phyloP scores from a whole-genome alignment of 768 basidiomycete genomes.

The Tulasnella sp. region DNA sequence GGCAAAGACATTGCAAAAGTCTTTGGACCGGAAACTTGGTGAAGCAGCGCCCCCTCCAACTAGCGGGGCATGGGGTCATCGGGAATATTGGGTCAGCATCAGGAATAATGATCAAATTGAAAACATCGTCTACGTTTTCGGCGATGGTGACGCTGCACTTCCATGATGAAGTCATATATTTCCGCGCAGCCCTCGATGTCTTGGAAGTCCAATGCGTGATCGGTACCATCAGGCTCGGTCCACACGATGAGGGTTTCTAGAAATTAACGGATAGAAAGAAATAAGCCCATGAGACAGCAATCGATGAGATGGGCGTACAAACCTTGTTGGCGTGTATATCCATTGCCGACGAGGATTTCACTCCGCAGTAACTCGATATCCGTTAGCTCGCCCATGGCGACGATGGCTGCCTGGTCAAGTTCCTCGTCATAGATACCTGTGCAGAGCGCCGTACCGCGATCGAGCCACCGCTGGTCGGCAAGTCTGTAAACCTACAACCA shows the following conservation, averaged over 20 bases:
- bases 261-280: background rate
- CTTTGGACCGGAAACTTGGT: no score
- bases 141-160: constrained; percentile 70
- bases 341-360: constrained; percentile 68
- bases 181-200: constrained; percentile 90
- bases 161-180: constrained; percentile 93
- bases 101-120: background rate
- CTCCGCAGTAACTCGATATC: constrained; percentile 63
- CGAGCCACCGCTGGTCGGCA: constrained; percentile 79
- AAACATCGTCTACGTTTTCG: constrained; percentile 4
- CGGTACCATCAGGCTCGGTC: constrained; percentile 90
- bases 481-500: constrained; percentile 77
- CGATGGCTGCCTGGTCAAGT: constrained; percentile 61
- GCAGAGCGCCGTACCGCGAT: constrained; percentile 94
- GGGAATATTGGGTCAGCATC: no score
- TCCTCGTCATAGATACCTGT: constrained; percentile 76
- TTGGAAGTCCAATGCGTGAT: constrained; percentile 95
- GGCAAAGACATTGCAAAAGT: no score
- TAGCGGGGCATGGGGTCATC: no score
- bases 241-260: constrained; percentile 95
- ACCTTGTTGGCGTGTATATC: constrained; percentile 82
- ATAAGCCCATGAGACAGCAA: constrained; percentile 12
- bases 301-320: constrained; percentile 21
- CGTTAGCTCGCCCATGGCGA: constrained; percentile 66
- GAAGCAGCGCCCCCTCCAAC: background rate